Evolutionary conservation across 768 basidiomycete species (phyloP).

Genomic region (Leucocoprinus leucothites): DNA sequence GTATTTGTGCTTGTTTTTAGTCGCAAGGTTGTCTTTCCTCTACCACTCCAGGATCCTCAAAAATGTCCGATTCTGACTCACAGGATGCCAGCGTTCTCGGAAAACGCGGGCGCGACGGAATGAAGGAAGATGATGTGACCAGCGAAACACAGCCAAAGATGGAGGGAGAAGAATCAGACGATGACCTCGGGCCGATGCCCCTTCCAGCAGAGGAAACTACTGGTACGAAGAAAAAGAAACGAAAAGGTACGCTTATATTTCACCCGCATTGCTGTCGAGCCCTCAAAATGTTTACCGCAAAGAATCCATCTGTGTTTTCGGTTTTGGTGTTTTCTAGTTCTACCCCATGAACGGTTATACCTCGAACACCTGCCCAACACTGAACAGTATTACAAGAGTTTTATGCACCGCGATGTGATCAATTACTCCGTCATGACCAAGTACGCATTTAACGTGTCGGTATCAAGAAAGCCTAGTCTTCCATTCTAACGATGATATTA

Average conservation of each 20-base stretch:
- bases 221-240: constrained; percentile 63
- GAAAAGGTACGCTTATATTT: constrained; percentile 60
- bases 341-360: constrained; percentile 91
- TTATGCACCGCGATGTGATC: constrained; percentile 95
- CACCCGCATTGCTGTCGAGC: constrained; percentile 16
- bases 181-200: constrained; percentile 90
- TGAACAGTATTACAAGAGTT: constrained; percentile 94
- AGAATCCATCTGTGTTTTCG: constrained; percentile 15
- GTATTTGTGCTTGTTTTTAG: constrained; percentile 4
- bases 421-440: constrained; percentile 88
- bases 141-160: constrained; percentile 23
- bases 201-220: constrained; percentile 50
- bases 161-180: constrained; percentile 56
- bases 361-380: constrained; percentile 89
- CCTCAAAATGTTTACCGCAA: constrained; percentile 31
- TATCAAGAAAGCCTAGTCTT: not conserved
- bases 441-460: constrained; percentile 38
- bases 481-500: constrained; percentile 24
- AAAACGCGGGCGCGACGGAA: constrained; percentile 52
- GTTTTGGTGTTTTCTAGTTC: constrained; percentile 46
- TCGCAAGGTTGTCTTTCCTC: not conserved
- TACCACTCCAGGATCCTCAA: not conserved
- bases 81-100: constrained; percentile 57
- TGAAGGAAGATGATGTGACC: constrained; percentile 22
- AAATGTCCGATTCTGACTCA: constrained; percentile 41